Base-by-base conservation (phyloP, 2,329 filamentous ascomycete genomes). In the Diplocarpon mali region DNA sequence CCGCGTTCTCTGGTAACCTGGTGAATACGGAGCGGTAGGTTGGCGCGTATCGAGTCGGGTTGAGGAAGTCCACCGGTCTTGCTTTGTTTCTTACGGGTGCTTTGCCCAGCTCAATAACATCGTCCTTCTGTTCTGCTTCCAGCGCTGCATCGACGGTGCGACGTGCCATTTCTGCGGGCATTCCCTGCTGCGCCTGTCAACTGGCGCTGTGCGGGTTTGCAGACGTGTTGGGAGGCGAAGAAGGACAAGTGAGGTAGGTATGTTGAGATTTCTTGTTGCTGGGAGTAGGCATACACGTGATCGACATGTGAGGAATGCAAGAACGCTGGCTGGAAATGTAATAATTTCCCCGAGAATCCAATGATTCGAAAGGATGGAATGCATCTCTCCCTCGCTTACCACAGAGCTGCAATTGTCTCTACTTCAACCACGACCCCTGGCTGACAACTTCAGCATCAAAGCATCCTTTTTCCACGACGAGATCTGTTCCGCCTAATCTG, bases 21-120 rank as follows among this genome's bases (percentile, higher is more conserved):
- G 44, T 48, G 41, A 45, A 53, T 14, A 49, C 45, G 10, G 47
- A 51, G 16, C 45, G 41, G 41, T 53, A 53, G 29, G 43, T 28
- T 35, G 42, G 40, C 4, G 51, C 46, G 40, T 48, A 53, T 1
- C 17, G 37, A 12, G 50, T 49, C 13, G 39, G 17, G 2, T 24
- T 27, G 16, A 49, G 27, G 15, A 35, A 36, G 29, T 30, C 28
- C 10, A 14, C 28, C 27, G 7, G 37, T 5, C 3, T 20, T 13
- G 8, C 20, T 42, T 30, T 28, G 15, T 27, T 41, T 9, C 20
- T 20, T 6, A n/a, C 5, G 24, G 14, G 4, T 9, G 20, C 20
- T 5, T 17, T 7, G n/a, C 27, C n/a, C 6, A 35, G 2, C 10
- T 9, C 16, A 8, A 41, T n/a, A 31, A 17, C 17, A 11, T 34